Evolutionary conservation across 129 eudicot species (phyloP).

Genomic region (Centella asiatica): DNA sequence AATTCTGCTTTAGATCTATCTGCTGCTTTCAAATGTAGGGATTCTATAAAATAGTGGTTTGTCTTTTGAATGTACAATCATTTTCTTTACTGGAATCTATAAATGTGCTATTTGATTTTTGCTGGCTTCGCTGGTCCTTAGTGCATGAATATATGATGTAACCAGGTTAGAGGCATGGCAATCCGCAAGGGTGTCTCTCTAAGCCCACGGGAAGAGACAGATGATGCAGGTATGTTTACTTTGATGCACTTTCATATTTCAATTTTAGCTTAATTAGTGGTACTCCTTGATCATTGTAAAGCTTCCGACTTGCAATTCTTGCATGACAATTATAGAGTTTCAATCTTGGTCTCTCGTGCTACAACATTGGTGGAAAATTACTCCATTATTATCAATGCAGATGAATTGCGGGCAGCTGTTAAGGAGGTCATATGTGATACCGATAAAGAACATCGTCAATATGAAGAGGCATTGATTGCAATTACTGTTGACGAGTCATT

Average conservation of each 20-base stretch:
- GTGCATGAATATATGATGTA: neutral
- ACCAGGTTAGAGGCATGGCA: slow-evolving; percentile 98
- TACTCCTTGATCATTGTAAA: neutral
- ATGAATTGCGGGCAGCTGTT: slow-evolving; percentile 79
- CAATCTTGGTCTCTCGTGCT: neutral
- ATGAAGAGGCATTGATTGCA: slow-evolving; percentile 83
- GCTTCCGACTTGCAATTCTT: too few species aligned
- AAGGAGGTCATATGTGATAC: slow-evolving; percentile 86
- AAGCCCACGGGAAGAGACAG: slow-evolving; percentile 62
- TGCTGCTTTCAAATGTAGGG: too few species aligned
- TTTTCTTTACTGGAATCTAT: too few species aligned
- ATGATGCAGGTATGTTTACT: slow-evolving; percentile 58
- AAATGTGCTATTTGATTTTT: too few species aligned
- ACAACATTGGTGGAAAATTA: slow-evolving; percentile 4
- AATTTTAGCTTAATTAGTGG: neutral
- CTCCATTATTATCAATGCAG: slow-evolving; percentile 26
- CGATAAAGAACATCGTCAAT: slow-evolving; percentile 42
- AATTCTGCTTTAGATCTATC: too few species aligned
- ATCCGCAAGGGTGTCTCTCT: slow-evolving; percentile 65
- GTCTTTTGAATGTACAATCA: too few species aligned
- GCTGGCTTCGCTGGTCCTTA: too few species aligned
- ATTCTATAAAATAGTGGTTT: too few species aligned
- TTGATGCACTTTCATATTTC: slow-evolving; percentile 3
- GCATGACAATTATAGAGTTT: too few species aligned
- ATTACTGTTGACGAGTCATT: slow-evolving; percentile 86